Evolutionary conservation across 495 filamentous ascomycete species (phyloP).

Genomic region (Talaromyces borbonicus): DNA sequence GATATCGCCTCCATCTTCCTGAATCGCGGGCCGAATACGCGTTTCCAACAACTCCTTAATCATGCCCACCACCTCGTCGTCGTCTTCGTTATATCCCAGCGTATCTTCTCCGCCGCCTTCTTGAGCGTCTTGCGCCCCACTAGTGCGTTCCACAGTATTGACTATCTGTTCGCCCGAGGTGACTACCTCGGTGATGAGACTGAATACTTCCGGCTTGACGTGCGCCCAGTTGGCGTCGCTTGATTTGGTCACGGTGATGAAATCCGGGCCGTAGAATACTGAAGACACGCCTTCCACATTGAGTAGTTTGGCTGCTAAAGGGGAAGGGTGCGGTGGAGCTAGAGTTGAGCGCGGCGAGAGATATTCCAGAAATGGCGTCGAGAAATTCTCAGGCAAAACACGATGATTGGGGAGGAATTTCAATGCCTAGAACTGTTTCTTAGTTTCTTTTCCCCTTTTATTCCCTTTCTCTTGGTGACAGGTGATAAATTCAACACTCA

Average conservation of each 20-base stretch:
- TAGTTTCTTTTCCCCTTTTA: no score
- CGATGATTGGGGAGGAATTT: slow-evolving; percentile 89
- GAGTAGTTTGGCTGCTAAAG: slow-evolving; percentile 78
- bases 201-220: slow-evolving; percentile 90
- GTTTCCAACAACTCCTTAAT: slow-evolving; percentile 98
- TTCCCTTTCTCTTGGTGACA: no score
- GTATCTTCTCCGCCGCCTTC: slow-evolving; percentile 52
- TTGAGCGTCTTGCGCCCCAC: slow-evolving; percentile 43
- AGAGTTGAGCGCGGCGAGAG: slow-evolving; percentile 79
- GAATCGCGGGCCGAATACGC: slow-evolving; percentile 84
- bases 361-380: slow-evolving; percentile 81
- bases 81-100: slow-evolving; percentile 69
- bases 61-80: slow-evolving; percentile 91
- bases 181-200: slow-evolving; percentile 83
- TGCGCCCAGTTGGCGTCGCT: slow-evolving; percentile 85
- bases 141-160: slow-evolving; percentile 52
- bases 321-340: slow-evolving; percentile 84
- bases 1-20: slow-evolving; percentile 96
- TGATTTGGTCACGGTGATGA: slow-evolving; percentile 92
- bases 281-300: slow-evolving; percentile 84
- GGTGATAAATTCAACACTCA: no score
- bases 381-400: slow-evolving; percentile 63
- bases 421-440: slow-evolving; percentile 42
- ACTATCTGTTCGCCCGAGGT: slow-evolving; percentile 76
- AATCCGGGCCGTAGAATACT: slow-evolving; percentile 92